Evolutionary conservation across 2,329 filamentous ascomycete genomes (phyloP), one percentile per base, ranked within the genome.

Genomic region (Diaporthe destruens): DNA sequence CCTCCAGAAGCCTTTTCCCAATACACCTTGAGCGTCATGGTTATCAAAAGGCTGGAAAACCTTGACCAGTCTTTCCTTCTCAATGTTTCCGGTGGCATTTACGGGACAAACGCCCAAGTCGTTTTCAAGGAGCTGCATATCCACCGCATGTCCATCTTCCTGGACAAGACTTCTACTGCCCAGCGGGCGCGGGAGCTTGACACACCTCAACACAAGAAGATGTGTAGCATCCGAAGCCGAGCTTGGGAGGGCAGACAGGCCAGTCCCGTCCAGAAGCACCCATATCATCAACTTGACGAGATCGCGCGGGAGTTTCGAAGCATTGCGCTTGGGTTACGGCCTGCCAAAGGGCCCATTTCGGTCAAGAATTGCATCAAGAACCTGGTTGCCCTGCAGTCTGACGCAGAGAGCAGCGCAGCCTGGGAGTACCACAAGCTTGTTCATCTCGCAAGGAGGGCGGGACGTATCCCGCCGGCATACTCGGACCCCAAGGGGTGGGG

Each of bases 81-180:
- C 54, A 32, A 56, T 6, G 32, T 56, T 11, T 56, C 54, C n/a
- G 54, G 54, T 56, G 32, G 54, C 32, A 56, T n/a, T n/a, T n/a
- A n/a, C n/a, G n/a, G n/a, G n/a, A n/a, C n/a, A n/a, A n/a, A n/a
- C n/a, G n/a, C n/a, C n/a, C n/a, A n/a, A n/a, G 54, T 23, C 32
- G 8, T 56, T 3, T 36, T 56, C 32, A 56, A 56, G 32, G 54
- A 56, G 54, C 54, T 56, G 18, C 54, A 56, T 20, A 14, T 56
- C 16, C 20, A 56, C 54, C 32, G 54, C 54, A 3, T 56, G 54
- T 56, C 32, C 54, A 56, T 7, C 54, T 56, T 56, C 36, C 32
- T 34, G 18, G 32, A 36, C 4, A 56, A 56, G 32, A 56, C 20
- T n/a, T 32, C 54, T 9, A 56, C 2, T 9, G 18, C 18, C 32